Evolutionary conservation across 768 basidiomycete species (phyloP).

Genomic region (Imleria badia): DNA sequence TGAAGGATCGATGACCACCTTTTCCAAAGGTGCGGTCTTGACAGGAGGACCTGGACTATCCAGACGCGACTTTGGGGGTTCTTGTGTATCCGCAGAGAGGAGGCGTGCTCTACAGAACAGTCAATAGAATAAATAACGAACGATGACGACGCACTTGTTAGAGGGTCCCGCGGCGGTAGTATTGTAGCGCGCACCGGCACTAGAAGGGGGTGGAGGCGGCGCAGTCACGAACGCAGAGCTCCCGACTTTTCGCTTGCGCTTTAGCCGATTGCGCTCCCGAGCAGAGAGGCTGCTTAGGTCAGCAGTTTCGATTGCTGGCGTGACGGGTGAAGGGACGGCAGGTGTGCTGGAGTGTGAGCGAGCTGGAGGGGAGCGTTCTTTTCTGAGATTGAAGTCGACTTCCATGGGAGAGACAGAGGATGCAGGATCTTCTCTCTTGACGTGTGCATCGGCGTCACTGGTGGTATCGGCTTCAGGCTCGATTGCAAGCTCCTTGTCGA

Average conservation of each 20-base stretch:
- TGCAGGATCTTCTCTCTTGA: constrained; percentile 40
- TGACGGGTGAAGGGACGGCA: constrained; percentile 49
- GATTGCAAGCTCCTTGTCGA: constrained; percentile 76
- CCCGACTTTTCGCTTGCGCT: constrained; percentile 90
- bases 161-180: constrained; percentile 55
- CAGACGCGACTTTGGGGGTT: constrained; percentile 49
- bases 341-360: constrained; percentile 48
- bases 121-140: constrained; percentile 4
- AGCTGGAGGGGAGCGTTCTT: constrained; percentile 41
- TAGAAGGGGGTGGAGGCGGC: constrained; percentile 58
- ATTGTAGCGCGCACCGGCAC: constrained; percentile 59
- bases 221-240: constrained; percentile 80
- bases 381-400: constrained; percentile 39
- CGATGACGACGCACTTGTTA: constrained; percentile 48
- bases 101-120: constrained; percentile 60
- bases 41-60: constrained; percentile 51
- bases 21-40: constrained; percentile 49
- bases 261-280: constrained; percentile 90
- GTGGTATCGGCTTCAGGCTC: constrained; percentile 52
- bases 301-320: constrained; percentile 36
- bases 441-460: constrained; percentile 39
- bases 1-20: constrained; percentile 73
- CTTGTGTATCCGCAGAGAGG: constrained; percentile 61
- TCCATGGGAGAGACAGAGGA: constrained; percentile 44
- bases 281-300: constrained; percentile 71